Evolutionary conservation across 2,329 filamentous ascomycete species (phyloP), one percentile per base, ranked within the genome.

Genomic region (Arthrobotrys entomopaga): DNA sequence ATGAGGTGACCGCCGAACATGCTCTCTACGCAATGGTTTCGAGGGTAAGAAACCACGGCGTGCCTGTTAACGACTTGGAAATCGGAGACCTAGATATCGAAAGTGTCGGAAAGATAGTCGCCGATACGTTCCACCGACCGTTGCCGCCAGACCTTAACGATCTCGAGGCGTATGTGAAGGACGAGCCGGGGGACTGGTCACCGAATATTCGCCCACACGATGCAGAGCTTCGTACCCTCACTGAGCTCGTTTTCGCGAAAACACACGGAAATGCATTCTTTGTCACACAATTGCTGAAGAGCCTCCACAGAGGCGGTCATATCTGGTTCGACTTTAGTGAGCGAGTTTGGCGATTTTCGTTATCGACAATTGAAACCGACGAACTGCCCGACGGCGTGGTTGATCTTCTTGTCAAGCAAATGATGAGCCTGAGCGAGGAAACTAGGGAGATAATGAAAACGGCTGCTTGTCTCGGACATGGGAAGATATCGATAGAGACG

Each of bases 241-340:
- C 77, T 3, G 78, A 79, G 54, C 54, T 79, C 2, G 77, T 79
- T 7, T 79, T 77, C 54, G 77, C 77, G 6, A 79, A 78, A 67
- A 79, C 78, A 3, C 72, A 77, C 38, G 78, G 78, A 38, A 79
- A 79, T 53, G 77, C 78, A 19, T 79, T 79, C 63, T 79, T 79
- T 58, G 77, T 79, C 16, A 77, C 76, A 46, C 78, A 79, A 46
- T 53, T 79, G 42, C 46, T 79, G 56, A 79, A 78, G 56, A 78
- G 77, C 48, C 70, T 79, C 34, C 76, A 78, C 38, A 77, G 77
- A 15, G 78, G 76, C 38, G 77, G 77, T 15, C 74, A 79, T 64
- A 79, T 79, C 49, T 71, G 67, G 40, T 79, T 78, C 64, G 78
- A 79, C 67, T 79, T 79, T 38, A 65, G 64, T 10, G 74, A 69